A percentile compares a stretch with the other conserved stretches of the same genome.
These are phyloP conservation scores for Pyrenophora tritici-repentis DNA, from an alignment of 2,329 filamentous ascomycete genomes.

Conservation along the genomic window DNA sequence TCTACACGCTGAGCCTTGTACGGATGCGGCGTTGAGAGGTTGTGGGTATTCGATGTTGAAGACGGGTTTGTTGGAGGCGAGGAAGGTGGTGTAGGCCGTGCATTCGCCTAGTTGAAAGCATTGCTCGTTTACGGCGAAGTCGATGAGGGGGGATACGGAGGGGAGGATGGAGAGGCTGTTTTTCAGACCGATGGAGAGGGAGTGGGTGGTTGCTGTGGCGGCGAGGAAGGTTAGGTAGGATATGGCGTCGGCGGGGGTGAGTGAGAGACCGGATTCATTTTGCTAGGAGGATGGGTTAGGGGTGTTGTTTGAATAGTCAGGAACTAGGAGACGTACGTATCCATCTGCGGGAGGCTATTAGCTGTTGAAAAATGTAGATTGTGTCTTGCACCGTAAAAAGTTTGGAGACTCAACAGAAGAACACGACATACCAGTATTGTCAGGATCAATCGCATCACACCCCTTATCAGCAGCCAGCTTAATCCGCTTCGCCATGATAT, in stretches of 20 bases:
- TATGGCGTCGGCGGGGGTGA: slow-evolving; percentile 26
- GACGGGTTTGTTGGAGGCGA: slow-evolving; percentile 38
- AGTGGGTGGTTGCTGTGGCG: slow-evolving; percentile 22
- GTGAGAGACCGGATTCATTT: slow-evolving; percentile 38
- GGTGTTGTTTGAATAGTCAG: neutral
- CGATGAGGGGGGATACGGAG: slow-evolving; percentile 24
- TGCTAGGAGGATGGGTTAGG: slow-evolving; percentile 26
- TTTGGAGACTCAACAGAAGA: no score
- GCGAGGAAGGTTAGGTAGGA: no score
- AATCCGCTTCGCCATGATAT: slow-evolving; percentile 39
- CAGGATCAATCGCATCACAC: slow-evolving; percentile 42
- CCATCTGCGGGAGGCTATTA: slow-evolving; percentile 10
- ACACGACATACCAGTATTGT: slow-evolving; percentile 23
- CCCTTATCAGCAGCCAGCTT: slow-evolving; percentile 37
- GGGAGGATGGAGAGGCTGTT: slow-evolving; percentile 37
- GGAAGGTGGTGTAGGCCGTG: slow-evolving; percentile 27
- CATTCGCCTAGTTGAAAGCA: slow-evolving; percentile 36
- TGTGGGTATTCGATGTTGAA: slow-evolving; percentile 44
- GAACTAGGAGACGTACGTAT: slow-evolving; percentile 18
- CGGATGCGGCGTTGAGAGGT: slow-evolving; percentile 42
- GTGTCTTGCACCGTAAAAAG: no score
- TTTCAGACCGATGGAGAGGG: slow-evolving; percentile 37
- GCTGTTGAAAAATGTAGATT: no score
- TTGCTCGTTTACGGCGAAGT: slow-evolving; percentile 43
- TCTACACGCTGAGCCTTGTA: slow-evolving; percentile 50